A percentile compares a stretch with the other conserved stretches of the same genome.
Conservation (phyloP, 1,284 basidiomycete genomes). For the Butyriboletus regius region DNA sequence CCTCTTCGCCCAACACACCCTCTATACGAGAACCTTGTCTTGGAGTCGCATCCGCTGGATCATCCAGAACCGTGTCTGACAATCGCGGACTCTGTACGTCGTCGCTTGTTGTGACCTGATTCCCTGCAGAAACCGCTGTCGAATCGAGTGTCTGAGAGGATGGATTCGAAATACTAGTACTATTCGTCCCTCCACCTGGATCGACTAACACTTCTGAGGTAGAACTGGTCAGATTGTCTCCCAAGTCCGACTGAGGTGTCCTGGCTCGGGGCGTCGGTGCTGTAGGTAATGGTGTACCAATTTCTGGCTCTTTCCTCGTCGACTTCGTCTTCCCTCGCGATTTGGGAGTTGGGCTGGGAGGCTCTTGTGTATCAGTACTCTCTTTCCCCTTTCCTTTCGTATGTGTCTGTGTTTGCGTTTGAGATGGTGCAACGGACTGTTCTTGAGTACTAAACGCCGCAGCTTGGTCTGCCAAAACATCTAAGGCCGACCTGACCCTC, state of each 20-base stretch:
- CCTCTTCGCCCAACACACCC: neutral
- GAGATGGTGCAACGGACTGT: neutral
- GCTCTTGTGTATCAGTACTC: constrained; percentile 3
- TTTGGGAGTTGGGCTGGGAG: constrained; percentile 4
- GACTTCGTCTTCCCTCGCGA: constrained; percentile 9
- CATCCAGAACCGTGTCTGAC: neutral
- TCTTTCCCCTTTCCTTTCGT: constrained; percentile 20
- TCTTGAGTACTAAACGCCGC: constrained; percentile 37
- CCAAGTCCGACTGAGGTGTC: constrained; percentile 20
- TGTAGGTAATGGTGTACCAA: constrained; percentile 1
- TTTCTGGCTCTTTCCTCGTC: constrained; percentile 6
- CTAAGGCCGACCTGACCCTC: constrained; percentile 48
- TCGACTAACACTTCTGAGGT: constrained; percentile 14
- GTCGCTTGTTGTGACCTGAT: neutral
- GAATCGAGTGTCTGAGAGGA: constrained; percentile 9
- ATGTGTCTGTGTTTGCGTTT: neutral
- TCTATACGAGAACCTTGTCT: constrained; percentile 9
- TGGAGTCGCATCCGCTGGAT: constrained; percentile 19
- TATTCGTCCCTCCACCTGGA: constrained; percentile 18
- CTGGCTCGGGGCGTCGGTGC: constrained; percentile 10
- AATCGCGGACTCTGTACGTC: neutral
- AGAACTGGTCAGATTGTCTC: neutral
- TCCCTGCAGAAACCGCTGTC: neutral
- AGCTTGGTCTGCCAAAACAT: constrained; percentile 67
- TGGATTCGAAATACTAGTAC: neutral